Evolutionary conservation across 1,284 basidiomycete species (phyloP), one percentile per base, ranked within the genome.

Genomic region (Hemileia vastatrix): DNA sequence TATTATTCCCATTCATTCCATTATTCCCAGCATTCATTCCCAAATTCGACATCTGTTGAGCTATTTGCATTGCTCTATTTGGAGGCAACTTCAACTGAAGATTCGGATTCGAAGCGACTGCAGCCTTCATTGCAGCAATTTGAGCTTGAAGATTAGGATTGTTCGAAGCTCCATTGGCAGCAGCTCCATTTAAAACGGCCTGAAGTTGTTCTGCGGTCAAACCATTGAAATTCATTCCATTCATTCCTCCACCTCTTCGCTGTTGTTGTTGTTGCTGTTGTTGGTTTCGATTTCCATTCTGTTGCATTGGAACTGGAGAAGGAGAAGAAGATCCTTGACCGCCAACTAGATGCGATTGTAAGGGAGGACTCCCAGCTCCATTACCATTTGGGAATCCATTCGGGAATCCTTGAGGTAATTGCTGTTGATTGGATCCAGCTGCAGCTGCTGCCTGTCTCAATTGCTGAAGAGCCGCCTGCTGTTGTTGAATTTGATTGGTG

Each of bases 121-220:
- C 68, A 15, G 68, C 67, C 63, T 70, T 70, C 67, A 70, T 70
- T 4, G 68, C 68, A 64, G 68, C 67, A 36, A 70, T 56, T 63
- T 70, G 68, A 40, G 36, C 36, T 15, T 40, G 36, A 11, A 40
- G 36, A 40, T 40, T 40, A 9, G 36, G 36, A 40, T 40, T 40
- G 36, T 40, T 40, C 9, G 15, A 9, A 40, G 36, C 36, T 40
- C 36, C 36, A 40, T 40, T 40, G 36, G 36, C 15, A 27, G 27
- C 27, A 27, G 27, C 27, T 40, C 36, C 36, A 40, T 9, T 15
- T 15, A 40, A 15, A 15, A 40, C 36, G 36, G 36, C 36, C 32
- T 66, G 64, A 33, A 67, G 64, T 23, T 60, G 65, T 19, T 58
- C 67, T 24, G 66, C 67, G 50, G 66, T 66, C 23, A 64, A 63